Base-by-base conservation (phyloP, 768 basidiomycete genomes). In the Plicaturopsis crispa region DNA sequence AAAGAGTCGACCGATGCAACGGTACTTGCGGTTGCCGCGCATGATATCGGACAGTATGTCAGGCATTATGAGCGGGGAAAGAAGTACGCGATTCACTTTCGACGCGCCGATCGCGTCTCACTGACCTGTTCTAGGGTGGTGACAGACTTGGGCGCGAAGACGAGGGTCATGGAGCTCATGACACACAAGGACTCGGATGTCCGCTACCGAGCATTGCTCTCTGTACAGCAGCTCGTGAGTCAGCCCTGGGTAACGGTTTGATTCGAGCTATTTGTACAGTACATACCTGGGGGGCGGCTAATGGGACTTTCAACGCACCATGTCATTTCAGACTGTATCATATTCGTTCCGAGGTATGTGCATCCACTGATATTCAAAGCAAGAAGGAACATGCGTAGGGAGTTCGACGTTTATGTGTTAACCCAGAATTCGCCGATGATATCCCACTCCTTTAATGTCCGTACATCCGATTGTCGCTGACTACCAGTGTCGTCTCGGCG, bases 31-130 rank as follows among this genome's bases (percentile, higher is more conserved):
- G 92, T 99, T 14, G 92, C 93, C 1, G 80, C 81, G 3, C 88
- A 92, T 53, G 96, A 99, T 58, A 59, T 98, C 13, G 94, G 92
- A 3, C 87, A 93, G 54, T 98, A 92, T 54, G 84, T 97, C 43
- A 92, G 86, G 55, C 82, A 88, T 57, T 85, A 78, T 45, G 92
- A 97, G 41, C 73, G 80, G 36, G 93, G 92, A 17, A 94, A 94
- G 68, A 90, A 81, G 94, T 28, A 28, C 26, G 26, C 10, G 10
- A 16, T 20, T 11, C 14, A 22, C 35, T 10, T 20, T 30, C 14
- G 8, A 6, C 24, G 14, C 3, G 17, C 11, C 26, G 10, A 14
- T 40, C 24, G 31, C 24, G 12, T n/a, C n/a, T n/a, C n/a, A n/a
- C 8, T 49, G 21, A 40, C 31, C 30, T 30, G 23, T 26, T 24